phyloP scores from a whole-genome alignment of 164 flowering plant species.

The Sedum album region DNA sequence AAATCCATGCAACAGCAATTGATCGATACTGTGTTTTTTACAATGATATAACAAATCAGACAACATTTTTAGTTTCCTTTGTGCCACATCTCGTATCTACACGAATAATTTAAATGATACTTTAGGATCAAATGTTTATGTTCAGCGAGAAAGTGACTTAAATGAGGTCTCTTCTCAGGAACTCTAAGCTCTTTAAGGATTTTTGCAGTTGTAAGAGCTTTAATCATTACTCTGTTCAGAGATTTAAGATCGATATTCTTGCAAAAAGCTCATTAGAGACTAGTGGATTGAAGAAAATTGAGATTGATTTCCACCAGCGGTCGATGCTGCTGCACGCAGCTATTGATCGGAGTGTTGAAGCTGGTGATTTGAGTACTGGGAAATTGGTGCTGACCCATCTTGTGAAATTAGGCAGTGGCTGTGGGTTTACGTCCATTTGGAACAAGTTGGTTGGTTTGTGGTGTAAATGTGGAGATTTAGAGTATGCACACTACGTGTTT shows the following conservation, averaged over 20 bases:
- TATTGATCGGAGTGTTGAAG: conserved; percentile 3
- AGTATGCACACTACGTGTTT: conserved; percentile 11
- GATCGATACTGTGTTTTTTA: too few species aligned
- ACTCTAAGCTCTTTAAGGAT: too few species aligned
- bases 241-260: background rate
- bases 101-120: too few species aligned
- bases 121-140: too few species aligned
- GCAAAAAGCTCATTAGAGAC: background rate
- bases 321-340: background rate
- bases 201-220: too few species aligned
- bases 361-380: conserved; percentile 8
- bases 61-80: too few species aligned
- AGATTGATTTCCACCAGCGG: background rate
- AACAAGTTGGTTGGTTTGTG: conserved; percentile 10
- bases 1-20: too few species aligned
- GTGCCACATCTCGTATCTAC: too few species aligned
- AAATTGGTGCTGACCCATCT: conserved; percentile 11
- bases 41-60: too few species aligned
- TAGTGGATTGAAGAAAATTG: background rate
- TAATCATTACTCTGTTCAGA: background rate
- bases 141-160: too few species aligned
- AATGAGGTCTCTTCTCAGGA: too few species aligned
- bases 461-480: conserved; percentile 9
- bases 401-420: background rate
- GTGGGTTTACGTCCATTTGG: conserved; percentile 12